Base-by-base conservation (phyloP, 768 basidiomycete species). In the Tylopilus intermedius region DNA sequence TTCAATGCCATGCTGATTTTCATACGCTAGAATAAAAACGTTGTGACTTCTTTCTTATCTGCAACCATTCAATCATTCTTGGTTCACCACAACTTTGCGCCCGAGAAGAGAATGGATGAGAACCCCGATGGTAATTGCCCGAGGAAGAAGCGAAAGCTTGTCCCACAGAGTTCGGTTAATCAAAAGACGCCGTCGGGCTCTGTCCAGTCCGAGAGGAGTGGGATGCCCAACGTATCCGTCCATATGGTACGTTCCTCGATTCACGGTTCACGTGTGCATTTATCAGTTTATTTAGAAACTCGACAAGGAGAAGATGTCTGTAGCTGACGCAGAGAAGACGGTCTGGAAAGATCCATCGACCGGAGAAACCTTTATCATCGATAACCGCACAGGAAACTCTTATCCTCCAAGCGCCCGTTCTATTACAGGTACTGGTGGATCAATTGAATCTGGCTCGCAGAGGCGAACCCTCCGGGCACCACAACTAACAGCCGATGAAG, bases 331-430 rank as follows among this genome's bases (percentile, higher is more conserved):
- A 8, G 55, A 58, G 46, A 56, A 51, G 52, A 45, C 27, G 11
- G 33, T 70, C 21, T 88, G 88, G 86, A 77, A 70, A 29, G 86
- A 92, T 70, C 78, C 80, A n/a, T 67, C 59, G 13, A 86, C 83
- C 5, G 77, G 80, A 13, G 72, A 82, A 62, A 69, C 65, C 2
- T 86, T 83, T 61, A 52, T 79, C n/a, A 69, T 90, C 14, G 81
- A 93, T 62, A 63, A 67, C n/a, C 75, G 80, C 47, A 88, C 86
- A 9, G 87, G 88, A 9, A 82, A 88, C 63, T 89, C 86, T 8
- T 74, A 75, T 65, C 70, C 69, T 29, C 69, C 67, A 55, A 55
- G 58, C 24, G 56, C 56, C 33, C 55, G 38, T 53, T 59, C 38
- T 48, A 30, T 24, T 49, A 46, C 51, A 33, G 50, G 33, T 35